Evolutionary conservation across 257 asterid species (phyloP).

Genomic region (Nyctanthes arbortristis): DNA sequence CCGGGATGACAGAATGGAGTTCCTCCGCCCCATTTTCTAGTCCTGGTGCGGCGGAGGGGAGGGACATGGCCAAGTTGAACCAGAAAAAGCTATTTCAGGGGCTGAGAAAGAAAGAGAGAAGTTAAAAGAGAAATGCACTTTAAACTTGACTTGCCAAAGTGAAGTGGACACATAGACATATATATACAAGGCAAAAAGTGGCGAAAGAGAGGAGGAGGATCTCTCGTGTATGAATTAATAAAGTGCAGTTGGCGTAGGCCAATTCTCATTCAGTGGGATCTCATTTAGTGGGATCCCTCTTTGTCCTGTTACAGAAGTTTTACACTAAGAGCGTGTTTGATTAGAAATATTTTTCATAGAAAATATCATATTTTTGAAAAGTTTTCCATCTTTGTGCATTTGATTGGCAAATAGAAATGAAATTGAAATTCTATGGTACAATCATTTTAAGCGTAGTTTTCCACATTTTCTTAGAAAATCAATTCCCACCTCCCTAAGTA

Average conservation of each 20-base stretch:
- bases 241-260: slow-evolving; percentile 52
- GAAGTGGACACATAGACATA: slow-evolving; percentile 57
- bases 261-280: slow-evolving; percentile 52
- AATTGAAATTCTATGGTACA: no score
- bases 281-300: no score
- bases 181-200: slow-evolving; percentile 19
- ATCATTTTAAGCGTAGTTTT: no score
- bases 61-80: slow-evolving; percentile 55
- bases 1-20: slow-evolving; percentile 51
- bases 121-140: slow-evolving; percentile 40
- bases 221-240: slow-evolving; percentile 29
- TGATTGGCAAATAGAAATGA: no score
- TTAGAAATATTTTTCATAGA: no score
- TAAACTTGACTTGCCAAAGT: slow-evolving; percentile 44
- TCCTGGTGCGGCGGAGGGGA: slow-evolving; percentile 10
- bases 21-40: background rate
- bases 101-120: slow-evolving; percentile 25
- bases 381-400: no score
- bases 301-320: slow-evolving; percentile 46
- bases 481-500: no score
- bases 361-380: no score
- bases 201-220: slow-evolving; percentile 32
- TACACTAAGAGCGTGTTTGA: no score
- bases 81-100: background rate
- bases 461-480: no score